Conservation (phyloP, 345 rosid genomes). For the Citrus mangshanensis region DNA sequence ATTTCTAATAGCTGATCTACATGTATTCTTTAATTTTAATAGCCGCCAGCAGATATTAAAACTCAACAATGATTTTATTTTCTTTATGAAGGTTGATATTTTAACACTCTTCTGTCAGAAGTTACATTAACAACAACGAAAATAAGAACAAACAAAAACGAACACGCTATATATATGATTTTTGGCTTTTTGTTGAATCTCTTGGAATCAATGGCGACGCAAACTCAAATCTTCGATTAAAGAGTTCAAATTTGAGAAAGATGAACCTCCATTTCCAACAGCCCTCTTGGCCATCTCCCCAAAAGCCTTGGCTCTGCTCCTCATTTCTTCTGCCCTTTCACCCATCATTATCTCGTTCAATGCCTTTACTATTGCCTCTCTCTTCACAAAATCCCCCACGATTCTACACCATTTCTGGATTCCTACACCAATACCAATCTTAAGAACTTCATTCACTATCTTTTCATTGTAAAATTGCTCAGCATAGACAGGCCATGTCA, state of each 20-base stretch:
- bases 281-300: slow-evolving; percentile 28
- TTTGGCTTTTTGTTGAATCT: no score
- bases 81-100: no score
- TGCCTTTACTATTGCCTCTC: slow-evolving; percentile 34
- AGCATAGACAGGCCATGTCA: slow-evolving; percentile 41
- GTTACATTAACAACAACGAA: no score
- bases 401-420: slow-evolving; percentile 22
- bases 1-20: no score
- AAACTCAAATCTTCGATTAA: slow-evolving; percentile 26
- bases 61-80: no score
- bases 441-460: slow-evolving; percentile 37
- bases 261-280: slow-evolving; percentile 38
- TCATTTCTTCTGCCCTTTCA: slow-evolving; percentile 22
- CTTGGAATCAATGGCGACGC: not conserved
- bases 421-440: slow-evolving; percentile 40
- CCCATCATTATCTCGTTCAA: slow-evolving; percentile 38
- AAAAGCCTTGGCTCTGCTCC: slow-evolving; percentile 26
- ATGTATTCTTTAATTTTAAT: no score
- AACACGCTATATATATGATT: no score
- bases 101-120: no score
- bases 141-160: no score
- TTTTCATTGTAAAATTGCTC: slow-evolving; percentile 61
- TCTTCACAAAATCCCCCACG: slow-evolving; percentile 27
- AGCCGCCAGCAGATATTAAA: no score
- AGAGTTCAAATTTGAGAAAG: slow-evolving; percentile 22